Base-by-base conservation (phyloP, 202 grass and related monocot genomes). In the Tripidium arundinaceum region DNA sequence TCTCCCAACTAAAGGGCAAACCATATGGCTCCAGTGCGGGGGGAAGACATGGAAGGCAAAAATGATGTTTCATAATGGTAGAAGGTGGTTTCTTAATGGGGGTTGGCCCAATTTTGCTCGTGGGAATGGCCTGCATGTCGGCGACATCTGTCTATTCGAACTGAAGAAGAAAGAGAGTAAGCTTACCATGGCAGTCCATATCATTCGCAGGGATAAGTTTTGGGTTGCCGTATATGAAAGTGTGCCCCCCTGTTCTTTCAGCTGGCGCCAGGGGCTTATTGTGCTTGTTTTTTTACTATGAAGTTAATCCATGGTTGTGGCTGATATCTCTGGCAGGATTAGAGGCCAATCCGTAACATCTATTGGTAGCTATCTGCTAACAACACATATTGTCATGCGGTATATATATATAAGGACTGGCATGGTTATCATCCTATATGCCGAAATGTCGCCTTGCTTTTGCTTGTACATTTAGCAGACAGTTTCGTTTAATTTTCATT, bases 141-240 rank as follows among this genome's bases (percentile, higher is more conserved):
- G 86, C 2, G 88, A 97, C 80, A n/a, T 91, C 68, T 93, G 81
- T 55, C 47, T 89, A 5, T 89, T 93, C 3, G 90, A 97, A 70
- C 79, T 89, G 47, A 84, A 65, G 59, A 50, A 76, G 73, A 64
- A 70, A 60, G 34, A 76, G 39, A 73, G 24, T 25, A 46, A 42
- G 50, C 37, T 80, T 83, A 86, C 68, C 6, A 84, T 93, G 76
- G 46, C 4, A n/a, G 81, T 90, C 49, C 70, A 90, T 72, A 74
- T 90, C 39, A 72, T 87, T 72, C 63, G 1, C 41, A 67, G 46
- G 39, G 71, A 81, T 57, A 25, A 70, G 70, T 68, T 75, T 72
- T 75, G 74, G 62, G 41, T 46, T 6, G 39, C 42, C 3, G 5
- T 34, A 62, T 7, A 79, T 39, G 47, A 42, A 34, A 55, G 8